Evolutionary conservation across 352 stramenopile species (phyloP).

Genomic region (Elongisporangium anandrum): DNA sequence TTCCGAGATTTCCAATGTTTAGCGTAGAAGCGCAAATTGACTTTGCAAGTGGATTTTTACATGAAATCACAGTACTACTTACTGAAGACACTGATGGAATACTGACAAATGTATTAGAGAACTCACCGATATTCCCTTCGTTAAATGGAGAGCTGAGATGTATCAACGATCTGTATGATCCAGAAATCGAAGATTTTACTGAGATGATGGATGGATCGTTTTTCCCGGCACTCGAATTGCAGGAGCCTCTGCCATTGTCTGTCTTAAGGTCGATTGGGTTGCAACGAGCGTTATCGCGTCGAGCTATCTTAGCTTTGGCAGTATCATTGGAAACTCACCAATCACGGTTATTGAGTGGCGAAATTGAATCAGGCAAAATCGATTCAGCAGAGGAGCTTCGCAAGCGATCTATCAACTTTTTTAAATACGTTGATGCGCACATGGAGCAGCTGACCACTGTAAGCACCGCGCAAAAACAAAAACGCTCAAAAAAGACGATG

Average conservation of each 20-base stretch:
- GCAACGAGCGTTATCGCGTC: constrained; percentile 57
- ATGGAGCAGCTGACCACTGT: constrained; percentile 45
- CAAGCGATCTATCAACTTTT: constrained; percentile 39
- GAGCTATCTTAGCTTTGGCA: constrained; percentile 56
- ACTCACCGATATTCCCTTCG: constrained; percentile 52
- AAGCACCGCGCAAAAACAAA: constrained; percentile 16
- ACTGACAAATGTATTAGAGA: constrained; percentile 38
- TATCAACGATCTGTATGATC: constrained; percentile 66
- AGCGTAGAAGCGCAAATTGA: constrained; percentile 21
- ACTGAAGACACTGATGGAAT: constrained; percentile 34
- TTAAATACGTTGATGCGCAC: constrained; percentile 63
- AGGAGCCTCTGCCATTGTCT: constrained; percentile 46
- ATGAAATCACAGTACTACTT: constrained; percentile 33
- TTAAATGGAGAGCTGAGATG: constrained; percentile 45
- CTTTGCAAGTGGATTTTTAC: constrained; percentile 40
- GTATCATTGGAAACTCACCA: constrained; percentile 59
- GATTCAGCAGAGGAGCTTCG: constrained; percentile 22
- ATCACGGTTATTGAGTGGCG: not conserved
- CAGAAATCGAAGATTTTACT: constrained; percentile 63
- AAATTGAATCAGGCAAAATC: not conserved
- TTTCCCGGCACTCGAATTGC: constrained; percentile 56
- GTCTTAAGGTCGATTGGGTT: constrained; percentile 57
- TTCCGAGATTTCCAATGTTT: constrained; percentile 40
- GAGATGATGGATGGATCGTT: constrained; percentile 68
- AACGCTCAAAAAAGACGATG: constrained; percentile 29